A percentile compares a stretch with the other conserved stretches of the same genome.
Evolutionary conservation across 2,329 filamentous ascomycete species (phyloP).

Genomic region (Pseudogymnoascus sp.): DNA sequence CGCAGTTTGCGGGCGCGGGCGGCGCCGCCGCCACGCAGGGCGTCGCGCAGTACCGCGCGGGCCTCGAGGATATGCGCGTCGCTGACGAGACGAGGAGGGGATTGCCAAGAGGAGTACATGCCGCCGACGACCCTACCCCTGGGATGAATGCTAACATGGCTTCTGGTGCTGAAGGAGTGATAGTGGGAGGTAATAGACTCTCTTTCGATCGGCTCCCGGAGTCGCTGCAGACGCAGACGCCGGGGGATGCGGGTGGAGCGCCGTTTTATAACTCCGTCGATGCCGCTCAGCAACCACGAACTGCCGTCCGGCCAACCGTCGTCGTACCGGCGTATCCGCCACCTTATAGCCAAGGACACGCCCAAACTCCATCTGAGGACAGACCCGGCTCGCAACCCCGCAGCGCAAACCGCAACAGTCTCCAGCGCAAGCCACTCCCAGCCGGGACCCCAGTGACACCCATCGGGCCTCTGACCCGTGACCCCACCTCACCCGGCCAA

Average conservation of each 20-base stretch:
- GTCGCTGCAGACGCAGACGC: background rate
- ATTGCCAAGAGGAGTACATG: conserved; percentile 31
- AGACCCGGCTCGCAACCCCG: background rate
- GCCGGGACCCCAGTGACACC: background rate
- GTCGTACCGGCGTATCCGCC: background rate
- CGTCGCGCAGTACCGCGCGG: background rate
- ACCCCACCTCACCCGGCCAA: background rate
- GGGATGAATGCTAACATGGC: conserved; percentile 27
- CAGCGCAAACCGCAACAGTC: background rate
- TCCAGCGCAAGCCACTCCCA: background rate
- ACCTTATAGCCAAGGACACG: background rate
- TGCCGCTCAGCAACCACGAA: background rate
- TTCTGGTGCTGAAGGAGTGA: conserved; percentile 27
- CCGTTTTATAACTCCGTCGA: background rate
- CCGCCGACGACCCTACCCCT: conserved; percentile 25
- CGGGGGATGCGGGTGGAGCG: background rate
- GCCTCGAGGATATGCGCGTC: background rate
- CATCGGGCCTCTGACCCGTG: background rate
- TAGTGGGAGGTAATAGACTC: conserved; percentile 27
- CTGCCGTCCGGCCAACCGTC: background rate
- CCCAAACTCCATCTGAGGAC: background rate
- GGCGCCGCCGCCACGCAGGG: conserved; percentile 33
- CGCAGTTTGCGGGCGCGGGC: conserved; percentile 67
- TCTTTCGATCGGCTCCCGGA: conserved; percentile 20
- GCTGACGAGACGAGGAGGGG: background rate